Conservation (phyloP, 345 rosid genomes). For the Acer saccharum region DNA sequence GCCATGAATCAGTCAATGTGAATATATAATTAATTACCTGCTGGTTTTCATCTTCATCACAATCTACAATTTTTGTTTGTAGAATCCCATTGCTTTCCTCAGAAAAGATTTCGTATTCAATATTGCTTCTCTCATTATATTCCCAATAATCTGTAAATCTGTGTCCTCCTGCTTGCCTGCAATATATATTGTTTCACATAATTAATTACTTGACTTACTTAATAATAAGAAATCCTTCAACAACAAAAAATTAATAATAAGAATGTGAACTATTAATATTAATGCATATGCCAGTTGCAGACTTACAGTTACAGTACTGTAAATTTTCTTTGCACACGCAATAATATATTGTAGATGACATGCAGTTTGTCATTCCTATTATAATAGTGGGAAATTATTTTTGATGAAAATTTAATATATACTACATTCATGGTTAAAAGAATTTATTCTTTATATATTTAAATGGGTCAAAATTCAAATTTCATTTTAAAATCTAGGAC, state of each 20-base stretch:
- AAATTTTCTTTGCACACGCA: background rate
- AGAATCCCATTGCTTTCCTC: slow-evolving; percentile 7
- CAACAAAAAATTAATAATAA: too few species aligned
- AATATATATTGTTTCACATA: background rate
- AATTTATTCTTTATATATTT: too few species aligned
- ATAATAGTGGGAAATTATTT: too few species aligned
- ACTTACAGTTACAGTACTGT: too few species aligned
- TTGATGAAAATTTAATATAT: too few species aligned
- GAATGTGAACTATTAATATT: too few species aligned
- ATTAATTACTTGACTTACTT: background rate
- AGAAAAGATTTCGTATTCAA: background rate
- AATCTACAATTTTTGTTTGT: background rate
- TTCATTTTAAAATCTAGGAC: too few species aligned
- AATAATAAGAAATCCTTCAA: background rate
- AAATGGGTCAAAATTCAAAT: too few species aligned
- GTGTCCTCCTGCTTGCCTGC: slow-evolving; percentile 7
- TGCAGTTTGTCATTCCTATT: too few species aligned
- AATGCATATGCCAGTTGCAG: too few species aligned
- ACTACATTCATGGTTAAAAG: too few species aligned
- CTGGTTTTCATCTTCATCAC: background rate
- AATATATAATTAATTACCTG: background rate
- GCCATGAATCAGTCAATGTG: background rate
- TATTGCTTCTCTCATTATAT: background rate
- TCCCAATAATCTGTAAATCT: background rate
- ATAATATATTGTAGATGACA: background rate